Base-by-base conservation (phyloP, 2,329 filamentous ascomycete species). In the Westerdykella sp. region DNA sequence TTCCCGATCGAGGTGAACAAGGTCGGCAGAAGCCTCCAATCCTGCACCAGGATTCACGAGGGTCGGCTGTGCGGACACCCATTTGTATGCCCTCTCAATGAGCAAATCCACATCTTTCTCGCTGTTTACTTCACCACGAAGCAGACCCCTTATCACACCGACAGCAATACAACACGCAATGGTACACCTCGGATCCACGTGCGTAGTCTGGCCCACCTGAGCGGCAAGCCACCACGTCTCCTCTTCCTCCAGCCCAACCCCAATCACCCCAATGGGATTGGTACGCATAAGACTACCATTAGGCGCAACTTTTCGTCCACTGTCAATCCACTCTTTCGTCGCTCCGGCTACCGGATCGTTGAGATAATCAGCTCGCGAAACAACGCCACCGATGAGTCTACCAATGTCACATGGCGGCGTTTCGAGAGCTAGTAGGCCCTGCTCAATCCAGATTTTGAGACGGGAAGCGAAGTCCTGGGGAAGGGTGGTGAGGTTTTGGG, bases 261-360 rank as follows among this genome's bases (percentile, higher is more conserved):
- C 73, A 45, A 77, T 71, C 5, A 77, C 51, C 0, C 74, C 75
- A 12, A 77, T 57, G 0, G 73, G 71, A 43, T 77, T 73, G 7
- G 73, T 77, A 7, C 75, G 55, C 75, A 78, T 78, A 11, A 78
- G 50, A 35, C 71, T 74, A 1, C 75, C 75, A 41, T 78, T 78
- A 0, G 75, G 71, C 0, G 75, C 75, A 4, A 65, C 62, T 3
- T 67, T 55, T 37, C 65, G 65, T 0, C 60, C 61, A 1, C 62
- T 59, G 3, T 64, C 64, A 13, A 66, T 53, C 75, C 75, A 78
- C 13, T 62, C 56, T 10, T 57, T 51, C 2, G 66, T 60, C 2
- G 75, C 72, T 5, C 59, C 65, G 0, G 42, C 60, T 13, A 65
- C 57, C 0, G 75, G 74, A 31, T 72, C 57, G 0, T 58, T 51